Base-by-base conservation (phyloP, 129 eudicot genomes). In the Artemisia argyi region DNA sequence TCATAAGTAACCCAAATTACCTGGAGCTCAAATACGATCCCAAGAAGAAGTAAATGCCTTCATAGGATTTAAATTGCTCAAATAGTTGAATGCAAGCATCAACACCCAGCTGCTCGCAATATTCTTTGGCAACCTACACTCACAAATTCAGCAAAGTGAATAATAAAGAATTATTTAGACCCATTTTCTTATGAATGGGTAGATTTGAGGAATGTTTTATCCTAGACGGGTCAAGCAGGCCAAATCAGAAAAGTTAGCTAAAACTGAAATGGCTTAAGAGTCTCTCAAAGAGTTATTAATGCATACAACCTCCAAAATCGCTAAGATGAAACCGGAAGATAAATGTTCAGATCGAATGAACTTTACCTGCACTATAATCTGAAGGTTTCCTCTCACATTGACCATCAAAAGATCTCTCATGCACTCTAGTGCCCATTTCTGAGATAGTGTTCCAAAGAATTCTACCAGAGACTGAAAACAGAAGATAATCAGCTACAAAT, bases 281-380 rank as follows among this genome's bases (percentile, higher is more conserved):
- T 39, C 9, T 39, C 46, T 1, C 2, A 52, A 51, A 52, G 57
- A 52, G 18, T 52, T 15, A 52, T 52, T 52, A 52, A 52, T 39
- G 9, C 9, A 39, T 39, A 39, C 46, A 39, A 39, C 46, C 9
- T 39, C 10, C 4, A 7, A 39, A 39, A 7, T 39, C 10, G 46
- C 2, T 39, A 39, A 39, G 4, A 39, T 39, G 46, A 39, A 39
- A 39, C 46, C 46, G 0, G 46, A 39, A 39, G 46, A 39, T 35
- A 39, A 39, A 39, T 6, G 46, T 11, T 51, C 17, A 52, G n/a
- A 11, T 1, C 8, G 15, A 52, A 12, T 52, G 17, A 11, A 12
- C n/a, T 52, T 44, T 65, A 66, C 71, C 71, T 66, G 71, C 71
- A 66, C 71, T 11, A 66, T 47, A 18, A 66, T 66, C 71, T 66